Conservation (phyloP, 225 moss, liverwort and hornwort genomes). For the Marchantia polymorpha region DNA sequence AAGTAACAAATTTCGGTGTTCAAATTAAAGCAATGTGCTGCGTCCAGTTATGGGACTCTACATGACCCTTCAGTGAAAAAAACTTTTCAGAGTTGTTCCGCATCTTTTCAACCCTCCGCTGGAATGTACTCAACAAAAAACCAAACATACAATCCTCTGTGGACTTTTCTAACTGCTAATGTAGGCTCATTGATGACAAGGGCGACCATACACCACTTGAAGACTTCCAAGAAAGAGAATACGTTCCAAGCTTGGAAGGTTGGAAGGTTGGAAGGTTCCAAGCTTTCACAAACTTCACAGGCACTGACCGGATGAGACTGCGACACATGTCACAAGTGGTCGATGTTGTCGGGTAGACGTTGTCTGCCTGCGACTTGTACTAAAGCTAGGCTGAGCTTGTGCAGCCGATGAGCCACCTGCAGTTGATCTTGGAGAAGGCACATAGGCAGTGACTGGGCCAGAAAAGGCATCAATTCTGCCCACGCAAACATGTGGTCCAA, state of each 20-base stretch:
- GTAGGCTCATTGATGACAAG: neutral
- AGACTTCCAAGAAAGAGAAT: neutral
- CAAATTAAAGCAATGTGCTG: no score
- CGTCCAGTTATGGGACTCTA: no score
- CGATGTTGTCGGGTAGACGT: slow-evolving; percentile 16
- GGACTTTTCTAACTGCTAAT: neutral
- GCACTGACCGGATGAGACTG: slow-evolving; percentile 34
- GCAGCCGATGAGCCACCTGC: slow-evolving; percentile 14
- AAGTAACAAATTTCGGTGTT: no score
- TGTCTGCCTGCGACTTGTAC: slow-evolving; percentile 12
- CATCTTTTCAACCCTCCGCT: no score
- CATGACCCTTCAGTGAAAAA: no score
- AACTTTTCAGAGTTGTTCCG: no score
- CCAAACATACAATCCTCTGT: neutral
- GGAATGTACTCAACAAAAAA: no score
- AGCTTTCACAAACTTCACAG: no score
- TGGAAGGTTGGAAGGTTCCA: no score
- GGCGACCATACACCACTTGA: neutral
- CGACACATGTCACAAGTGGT: slow-evolving; percentile 26
- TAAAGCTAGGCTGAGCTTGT: slow-evolving; percentile 22
- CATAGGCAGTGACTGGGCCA: slow-evolving; percentile 13
- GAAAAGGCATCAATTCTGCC: slow-evolving; percentile 23
- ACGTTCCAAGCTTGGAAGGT: neutral
- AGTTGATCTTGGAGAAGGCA: slow-evolving; percentile 26
- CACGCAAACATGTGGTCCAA: slow-evolving; percentile 18